phyloP scores from a whole-genome alignment of 2,329 filamentous ascomycete genomes.

The Neonectria neomacrospora region DNA sequence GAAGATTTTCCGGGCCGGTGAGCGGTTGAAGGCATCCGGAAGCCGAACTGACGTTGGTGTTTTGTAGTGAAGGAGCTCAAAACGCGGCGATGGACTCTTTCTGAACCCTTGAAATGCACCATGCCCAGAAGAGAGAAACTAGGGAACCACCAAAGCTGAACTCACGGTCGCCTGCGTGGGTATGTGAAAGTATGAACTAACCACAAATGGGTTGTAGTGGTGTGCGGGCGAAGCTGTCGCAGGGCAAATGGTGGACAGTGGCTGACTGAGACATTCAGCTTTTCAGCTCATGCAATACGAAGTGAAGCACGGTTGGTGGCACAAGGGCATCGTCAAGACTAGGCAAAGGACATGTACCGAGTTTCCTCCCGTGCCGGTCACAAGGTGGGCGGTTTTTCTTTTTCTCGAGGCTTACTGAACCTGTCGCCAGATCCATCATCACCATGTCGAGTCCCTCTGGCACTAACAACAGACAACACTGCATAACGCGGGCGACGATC shows the following conservation, averaged over 20 bases:
- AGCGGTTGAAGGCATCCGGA: too few relatives aligned
- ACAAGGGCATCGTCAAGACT: background rate
- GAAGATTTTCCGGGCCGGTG: too few relatives aligned
- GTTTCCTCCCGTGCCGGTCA: background rate
- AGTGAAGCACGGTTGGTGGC: background rate
- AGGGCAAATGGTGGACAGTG: background rate
- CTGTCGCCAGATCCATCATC: background rate
- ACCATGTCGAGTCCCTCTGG: constrained; percentile 14
- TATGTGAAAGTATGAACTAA: background rate
- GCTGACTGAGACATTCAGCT: background rate
- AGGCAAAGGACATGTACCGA: background rate
- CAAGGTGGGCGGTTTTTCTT: background rate
- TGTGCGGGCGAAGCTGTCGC: background rate
- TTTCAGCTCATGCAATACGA: background rate
- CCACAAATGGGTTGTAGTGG: background rate
- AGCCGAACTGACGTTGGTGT: too few relatives aligned
- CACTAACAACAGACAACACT: constrained; percentile 8
- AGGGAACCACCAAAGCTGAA: background rate
- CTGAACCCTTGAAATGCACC: background rate
- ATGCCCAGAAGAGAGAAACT: background rate
- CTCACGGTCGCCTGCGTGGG: background rate
- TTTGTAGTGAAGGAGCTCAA: background rate
- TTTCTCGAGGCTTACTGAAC: background rate
- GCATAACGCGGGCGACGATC: constrained; percentile 11
- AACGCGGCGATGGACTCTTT: background rate